A percentile compares a stretch with the other conserved stretches of the same genome.
These are phyloP conservation scores for Anethum foeniculum DNA, from an alignment of 140 eudicot genomes.

Conservation along the genomic window DNA sequence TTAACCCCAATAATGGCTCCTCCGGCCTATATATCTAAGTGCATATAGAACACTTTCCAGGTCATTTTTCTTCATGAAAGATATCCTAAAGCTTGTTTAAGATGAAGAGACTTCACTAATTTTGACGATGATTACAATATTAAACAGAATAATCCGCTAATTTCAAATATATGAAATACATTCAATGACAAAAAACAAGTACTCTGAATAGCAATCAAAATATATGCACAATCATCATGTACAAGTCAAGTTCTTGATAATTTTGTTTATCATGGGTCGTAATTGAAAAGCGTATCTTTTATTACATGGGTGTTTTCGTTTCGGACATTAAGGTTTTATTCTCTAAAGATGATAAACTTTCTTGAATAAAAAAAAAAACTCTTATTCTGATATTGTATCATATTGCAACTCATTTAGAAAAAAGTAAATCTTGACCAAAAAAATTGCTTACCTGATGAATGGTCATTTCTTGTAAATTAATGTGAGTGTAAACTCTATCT, in stretches of 20 bases:
- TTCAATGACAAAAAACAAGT: background rate
- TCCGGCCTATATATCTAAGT: background rate
- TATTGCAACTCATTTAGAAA: too few relatives aligned
- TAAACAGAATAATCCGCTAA: background rate
- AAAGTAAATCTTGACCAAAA: too few relatives aligned
- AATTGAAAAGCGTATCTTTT: too few relatives aligned
- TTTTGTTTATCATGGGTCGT: too few relatives aligned
- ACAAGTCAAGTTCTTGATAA: too few relatives aligned
- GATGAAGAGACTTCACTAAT: background rate
- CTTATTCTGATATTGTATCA: too few relatives aligned
- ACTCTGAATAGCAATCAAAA: background rate
- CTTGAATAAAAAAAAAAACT: too few relatives aligned
- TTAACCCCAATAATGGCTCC: background rate
- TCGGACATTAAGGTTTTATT: too few relatives aligned
- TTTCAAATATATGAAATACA: background rate
- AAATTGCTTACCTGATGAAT: constrained; percentile 41
- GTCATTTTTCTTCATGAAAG: background rate
- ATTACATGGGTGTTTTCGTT: too few relatives aligned
- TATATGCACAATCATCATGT: too few relatives aligned
- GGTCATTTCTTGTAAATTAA: constrained; percentile 46
- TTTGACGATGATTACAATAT: background rate
- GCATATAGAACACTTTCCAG: background rate
- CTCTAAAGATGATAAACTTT: too few relatives aligned
- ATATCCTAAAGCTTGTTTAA: background rate
- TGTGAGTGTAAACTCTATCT: constrained; percentile 40